phyloP scores from a whole-genome alignment of 2,329 filamentous ascomycete genomes.

The Pseudogymnoascus verrucosus region DNA sequence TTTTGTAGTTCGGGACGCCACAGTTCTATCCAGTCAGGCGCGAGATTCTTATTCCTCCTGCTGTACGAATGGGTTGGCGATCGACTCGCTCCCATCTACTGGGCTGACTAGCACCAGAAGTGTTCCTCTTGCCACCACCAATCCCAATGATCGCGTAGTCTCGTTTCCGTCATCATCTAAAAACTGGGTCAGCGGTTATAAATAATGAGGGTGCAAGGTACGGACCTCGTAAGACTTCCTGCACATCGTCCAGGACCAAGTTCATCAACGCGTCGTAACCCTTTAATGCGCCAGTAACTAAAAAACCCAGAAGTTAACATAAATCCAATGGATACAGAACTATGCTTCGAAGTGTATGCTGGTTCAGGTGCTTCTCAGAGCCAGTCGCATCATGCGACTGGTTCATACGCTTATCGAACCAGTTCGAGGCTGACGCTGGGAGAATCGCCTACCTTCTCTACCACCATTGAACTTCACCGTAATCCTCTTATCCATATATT shows the following conservation, averaged over 20 bases:
- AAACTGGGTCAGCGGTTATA: not conserved
- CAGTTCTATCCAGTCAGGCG: not conserved
- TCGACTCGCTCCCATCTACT: slow-evolving; percentile 89
- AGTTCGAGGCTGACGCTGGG: not conserved
- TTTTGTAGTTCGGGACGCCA: not conserved
- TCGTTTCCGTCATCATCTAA: slow-evolving; percentile 90
- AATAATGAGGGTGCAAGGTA: slow-evolving; percentile 5
- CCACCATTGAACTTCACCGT: slow-evolving; percentile 96
- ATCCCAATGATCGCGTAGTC: slow-evolving; percentile 55
- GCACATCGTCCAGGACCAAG: slow-evolving; percentile 86
- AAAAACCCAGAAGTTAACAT: slow-evolving; percentile 10
- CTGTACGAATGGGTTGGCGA: slow-evolving; percentile 84
- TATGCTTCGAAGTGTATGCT: not conserved
- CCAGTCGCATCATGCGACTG: not conserved
- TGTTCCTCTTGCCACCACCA: slow-evolving; percentile 84
- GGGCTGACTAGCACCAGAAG: slow-evolving; percentile 89
- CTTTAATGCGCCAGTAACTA: slow-evolving; percentile 83
- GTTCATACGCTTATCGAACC: not conserved
- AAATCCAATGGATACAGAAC: not conserved
- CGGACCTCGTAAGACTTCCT: slow-evolving; percentile 79
- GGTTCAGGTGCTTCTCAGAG: not conserved
- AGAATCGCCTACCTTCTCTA: slow-evolving; percentile 59
- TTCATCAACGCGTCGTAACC: slow-evolving; percentile 98
- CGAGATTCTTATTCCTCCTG: slow-evolving; percentile 50
- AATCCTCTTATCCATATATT: slow-evolving; percentile 96